Base-by-base conservation (phyloP, 768 basidiomycete species). In the Zangia roseola region DNA sequence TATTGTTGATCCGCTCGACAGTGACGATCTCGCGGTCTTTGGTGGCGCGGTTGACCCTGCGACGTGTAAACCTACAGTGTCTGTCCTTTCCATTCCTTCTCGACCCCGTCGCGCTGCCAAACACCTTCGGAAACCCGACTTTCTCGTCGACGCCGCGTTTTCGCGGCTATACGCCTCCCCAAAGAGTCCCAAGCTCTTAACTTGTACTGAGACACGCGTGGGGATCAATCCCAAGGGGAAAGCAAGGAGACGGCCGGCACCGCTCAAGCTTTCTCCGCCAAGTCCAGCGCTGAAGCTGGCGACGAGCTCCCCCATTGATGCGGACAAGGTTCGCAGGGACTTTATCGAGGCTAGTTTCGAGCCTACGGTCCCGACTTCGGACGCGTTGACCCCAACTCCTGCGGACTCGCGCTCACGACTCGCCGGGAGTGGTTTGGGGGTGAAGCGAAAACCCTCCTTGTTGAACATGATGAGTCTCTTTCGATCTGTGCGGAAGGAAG, bases 311-410 rank as follows among this genome's bases (percentile, higher is more conserved):
- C 70, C 70, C 1, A 50, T 70, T 17, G 74, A 75, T 49, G 40
- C 57, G 4, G 65, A 65, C 12, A 60, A 58, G 17, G 65, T 70
- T 49, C 68, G 66, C 38, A 61, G 43, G 53, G 74, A 74, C 38
- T 80, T 80, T 45, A 50, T 78, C 53, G 68, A 70, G 14, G 60
- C 69, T n/a, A 77, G 76, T 28, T 79, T 78, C 52, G 59, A 61
- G n/a, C 74, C 75, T 14, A 30, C 14, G 6, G 1, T 6, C 16
- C 44, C 39, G 24, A 39, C 42, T 1, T 42, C 53, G 10, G 50
- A 10, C 6, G 26, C n/a, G n/a, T n/a, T 19, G 41, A 42, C 54
- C 20, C 51, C 50, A 23, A 39, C 31, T 17, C 34, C 31, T 0
- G 36, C 34, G 28, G 35, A 43, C 26, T 10, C 12, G 24, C 50